Percentiles rank a stretch among this genome's conserved stretches.
These are phyloP conservation scores for Hypoxylon cercidicola DNA, from an alignment of 495 filamentous ascomycete genomes.

Conservation along the genomic window DNA sequence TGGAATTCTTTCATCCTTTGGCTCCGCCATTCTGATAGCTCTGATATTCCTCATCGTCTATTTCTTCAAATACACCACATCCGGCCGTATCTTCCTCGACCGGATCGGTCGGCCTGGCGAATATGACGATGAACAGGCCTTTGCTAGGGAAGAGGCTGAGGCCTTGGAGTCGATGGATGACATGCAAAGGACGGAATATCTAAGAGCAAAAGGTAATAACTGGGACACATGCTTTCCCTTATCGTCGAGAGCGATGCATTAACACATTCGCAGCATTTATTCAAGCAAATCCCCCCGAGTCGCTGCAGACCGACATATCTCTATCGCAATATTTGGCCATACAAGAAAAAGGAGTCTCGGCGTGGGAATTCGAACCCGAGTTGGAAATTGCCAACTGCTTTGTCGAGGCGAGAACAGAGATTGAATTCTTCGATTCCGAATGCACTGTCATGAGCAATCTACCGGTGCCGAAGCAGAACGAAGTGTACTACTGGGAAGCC, in stretches of 20 bases:
- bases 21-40: slow-evolving; percentile 85
- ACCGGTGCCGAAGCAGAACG: slow-evolving; percentile 97
- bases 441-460: slow-evolving; percentile 98
- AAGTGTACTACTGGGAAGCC: slow-evolving; percentile 99
- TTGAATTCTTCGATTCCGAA: slow-evolving; percentile 97
- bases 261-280: slow-evolving; percentile 75
- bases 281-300: slow-evolving; percentile 94
- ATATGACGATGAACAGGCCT: slow-evolving; percentile 96
- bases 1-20: slow-evolving; percentile 95
- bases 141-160: slow-evolving; percentile 90
- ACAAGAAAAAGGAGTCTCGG: slow-evolving; percentile 97
- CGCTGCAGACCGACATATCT: slow-evolving; percentile 94
- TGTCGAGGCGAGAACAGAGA: slow-evolving; percentile 93
- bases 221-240: slow-evolving; percentile 9
- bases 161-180: slow-evolving; percentile 97
- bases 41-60: slow-evolving; percentile 86
- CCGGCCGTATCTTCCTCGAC: slow-evolving; percentile 92
- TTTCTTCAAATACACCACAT: slow-evolving; percentile 90
- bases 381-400: slow-evolving; percentile 99
- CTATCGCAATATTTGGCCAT: slow-evolving; percentile 97
- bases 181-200: slow-evolving; percentile 85
- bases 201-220: slow-evolving; percentile 88
- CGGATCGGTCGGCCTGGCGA: slow-evolving; percentile 93
- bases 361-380: slow-evolving; percentile 99
- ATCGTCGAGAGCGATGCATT: slow-evolving; percentile 21